These are phyloP conservation scores for Acephala macrosclerotiorum DNA, from an alignment of 2,329 filamentous ascomycete genomes.

Conservation along the genomic window DNA sequence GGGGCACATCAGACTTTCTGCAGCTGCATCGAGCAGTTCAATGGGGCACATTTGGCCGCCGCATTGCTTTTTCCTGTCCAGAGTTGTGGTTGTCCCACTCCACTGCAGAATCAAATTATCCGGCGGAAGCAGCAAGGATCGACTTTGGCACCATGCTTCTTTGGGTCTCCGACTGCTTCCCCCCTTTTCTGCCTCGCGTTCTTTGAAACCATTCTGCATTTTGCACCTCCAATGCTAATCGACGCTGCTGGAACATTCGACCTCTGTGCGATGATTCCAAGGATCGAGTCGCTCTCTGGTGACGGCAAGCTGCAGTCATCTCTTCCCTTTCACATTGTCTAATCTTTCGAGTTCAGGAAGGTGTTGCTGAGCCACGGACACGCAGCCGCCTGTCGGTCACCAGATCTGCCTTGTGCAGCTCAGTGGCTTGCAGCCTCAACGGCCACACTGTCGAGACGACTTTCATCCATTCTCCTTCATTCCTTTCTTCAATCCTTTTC, in stretches of 20 bases:
- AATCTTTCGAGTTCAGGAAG: not conserved
- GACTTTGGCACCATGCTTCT: not conserved
- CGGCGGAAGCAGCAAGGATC: not conserved
- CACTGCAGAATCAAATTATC: not conserved
- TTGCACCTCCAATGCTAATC: not conserved
- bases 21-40: not conserved
- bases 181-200: not conserved
- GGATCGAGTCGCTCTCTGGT: not conserved
- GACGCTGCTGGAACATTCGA: not conserved
- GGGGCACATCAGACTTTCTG: not conserved
- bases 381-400: not conserved
- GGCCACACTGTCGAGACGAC: not conserved
- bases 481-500: slow-evolving; percentile 2
- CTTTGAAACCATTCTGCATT: slow-evolving; percentile 3
- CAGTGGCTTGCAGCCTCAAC: not conserved
- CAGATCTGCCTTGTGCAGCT: not conserved
- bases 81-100: not conserved
- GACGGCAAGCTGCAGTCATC: not conserved
- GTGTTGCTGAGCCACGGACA: not conserved
- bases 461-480: not conserved
- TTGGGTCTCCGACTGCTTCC: not conserved
- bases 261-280: not conserved
- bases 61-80: too few relatives aligned
- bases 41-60: not conserved
- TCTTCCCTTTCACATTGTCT: not conserved